A percentile compares a stretch with the other conserved stretches of the same genome.
These are phyloP conservation scores for Epipyxis sp. DNA, from an alignment of 108 stramenopile genomes.

Conservation along the genomic window DNA sequence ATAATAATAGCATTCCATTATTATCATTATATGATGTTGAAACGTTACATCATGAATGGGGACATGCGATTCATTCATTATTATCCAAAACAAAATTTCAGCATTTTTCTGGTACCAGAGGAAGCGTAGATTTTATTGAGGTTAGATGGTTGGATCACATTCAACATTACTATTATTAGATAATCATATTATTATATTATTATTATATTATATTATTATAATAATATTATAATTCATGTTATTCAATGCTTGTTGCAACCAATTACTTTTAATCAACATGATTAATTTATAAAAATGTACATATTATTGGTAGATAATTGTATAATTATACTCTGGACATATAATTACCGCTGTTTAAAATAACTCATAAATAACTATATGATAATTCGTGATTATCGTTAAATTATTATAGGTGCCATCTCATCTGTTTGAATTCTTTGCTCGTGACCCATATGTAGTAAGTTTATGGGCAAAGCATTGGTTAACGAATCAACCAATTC, in stretches of 20 bases:
- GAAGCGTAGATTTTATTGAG: conserved; percentile 5
- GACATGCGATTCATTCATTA: conserved; percentile 91
- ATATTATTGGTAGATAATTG: too few species aligned
- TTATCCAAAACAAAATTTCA: conserved; percentile 86
- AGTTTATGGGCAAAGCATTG: conserved; percentile 45
- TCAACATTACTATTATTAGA: too few species aligned
- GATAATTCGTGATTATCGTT: too few species aligned
- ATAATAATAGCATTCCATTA: conserved; percentile 21
- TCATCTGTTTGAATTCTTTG: conserved; percentile 53
- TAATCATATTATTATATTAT: too few species aligned
- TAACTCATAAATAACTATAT: too few species aligned
- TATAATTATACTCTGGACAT: too few species aligned
- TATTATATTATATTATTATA: too few species aligned
- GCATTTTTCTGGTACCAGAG: conserved; percentile 88
- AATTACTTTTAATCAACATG: too few species aligned
- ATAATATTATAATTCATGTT: too few species aligned
- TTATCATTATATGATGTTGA: conserved; percentile 86
- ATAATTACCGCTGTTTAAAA: too few species aligned
- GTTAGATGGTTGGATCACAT: conserved; percentile 55
- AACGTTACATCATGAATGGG: conserved; percentile 94
- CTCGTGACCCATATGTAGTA: conserved; percentile 44
- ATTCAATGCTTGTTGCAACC: too few species aligned
- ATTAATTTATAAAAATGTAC: too few species aligned
- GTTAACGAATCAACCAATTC: conserved; percentile 41
- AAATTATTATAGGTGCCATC: conserved; percentile 59